phyloP scores from a whole-genome alignment of 2,329 filamentous ascomycete species.

The Penicillium fuscoglaucum region DNA sequence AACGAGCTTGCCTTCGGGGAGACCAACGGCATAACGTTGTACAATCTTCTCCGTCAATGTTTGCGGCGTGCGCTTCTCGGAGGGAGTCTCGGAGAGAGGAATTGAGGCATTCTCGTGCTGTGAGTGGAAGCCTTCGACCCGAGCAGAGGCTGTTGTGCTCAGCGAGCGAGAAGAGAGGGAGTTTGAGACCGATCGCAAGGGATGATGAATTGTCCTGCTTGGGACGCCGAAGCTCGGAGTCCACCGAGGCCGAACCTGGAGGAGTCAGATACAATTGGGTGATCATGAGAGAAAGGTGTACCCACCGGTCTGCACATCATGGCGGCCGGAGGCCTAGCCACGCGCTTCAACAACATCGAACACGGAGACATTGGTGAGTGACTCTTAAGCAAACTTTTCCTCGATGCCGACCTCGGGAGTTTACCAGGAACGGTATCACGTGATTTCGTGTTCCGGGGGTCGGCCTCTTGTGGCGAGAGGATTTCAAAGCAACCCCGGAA shows the following conservation, averaged over 20 bases:
- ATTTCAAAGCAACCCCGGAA: slow-evolving; percentile 8
- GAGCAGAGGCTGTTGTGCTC: neutral
- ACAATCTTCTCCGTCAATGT: slow-evolving; percentile 93
- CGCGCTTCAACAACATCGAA: slow-evolving; percentile 7
- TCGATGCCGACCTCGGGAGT: neutral
- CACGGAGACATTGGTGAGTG: slow-evolving; percentile 9
- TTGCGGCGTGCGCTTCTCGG: slow-evolving; percentile 54
- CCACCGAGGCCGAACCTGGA: slow-evolving; percentile 1
- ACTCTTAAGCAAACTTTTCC: slow-evolving; percentile 1
- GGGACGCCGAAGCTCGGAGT: neutral
- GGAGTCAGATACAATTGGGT: neutral
- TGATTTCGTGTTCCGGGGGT: neutral
- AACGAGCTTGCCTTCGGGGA: slow-evolving; percentile 73
- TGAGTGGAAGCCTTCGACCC: neutral
- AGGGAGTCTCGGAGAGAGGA: neutral
- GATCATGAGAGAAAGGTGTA: neutral
- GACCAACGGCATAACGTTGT: slow-evolving; percentile 74
- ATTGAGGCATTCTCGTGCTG: slow-evolving; percentile 2
- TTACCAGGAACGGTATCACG: neutral
- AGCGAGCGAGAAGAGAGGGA: neutral
- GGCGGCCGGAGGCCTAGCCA: slow-evolving; percentile 1
- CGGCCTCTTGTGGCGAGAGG: neutral
- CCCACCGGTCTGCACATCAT: slow-evolving; percentile 2
- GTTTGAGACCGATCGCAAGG: neutral
- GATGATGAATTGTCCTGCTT: slow-evolving; percentile 2